Conservation (phyloP, 1,139 yeast genomes). For the Yamadazyma jaroonii region DNA sequence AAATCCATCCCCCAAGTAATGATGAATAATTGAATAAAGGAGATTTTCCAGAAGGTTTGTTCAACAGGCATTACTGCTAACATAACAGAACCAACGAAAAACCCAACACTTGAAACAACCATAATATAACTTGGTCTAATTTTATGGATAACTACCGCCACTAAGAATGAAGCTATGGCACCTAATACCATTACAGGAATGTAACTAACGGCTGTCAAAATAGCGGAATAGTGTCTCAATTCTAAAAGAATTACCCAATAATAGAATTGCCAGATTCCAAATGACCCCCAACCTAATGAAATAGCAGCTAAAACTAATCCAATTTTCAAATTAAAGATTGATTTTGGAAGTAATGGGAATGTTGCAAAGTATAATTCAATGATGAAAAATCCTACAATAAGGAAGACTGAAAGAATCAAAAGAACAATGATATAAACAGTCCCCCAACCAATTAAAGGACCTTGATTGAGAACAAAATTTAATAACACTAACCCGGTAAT, state of each 20-base stretch:
- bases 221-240: constrained; percentile 42
- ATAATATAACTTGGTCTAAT: constrained; percentile 45
- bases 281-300: constrained; percentile 57
- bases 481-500: constrained; percentile 46
- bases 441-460: constrained; percentile 52
- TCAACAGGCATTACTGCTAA: constrained; percentile 47
- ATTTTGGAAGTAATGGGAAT: constrained; percentile 46
- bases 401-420: constrained; percentile 37
- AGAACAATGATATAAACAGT: constrained; percentile 44
- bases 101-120: constrained; percentile 41
- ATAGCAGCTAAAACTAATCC: constrained; percentile 35
- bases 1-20: constrained; percentile 59
- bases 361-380: constrained; percentile 25
- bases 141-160: constrained; percentile 39
- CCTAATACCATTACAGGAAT: constrained; percentile 48
- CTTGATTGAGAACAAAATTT: constrained; percentile 55
- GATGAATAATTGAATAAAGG: constrained; percentile 47
- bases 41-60: constrained; percentile 44
- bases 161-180: constrained; percentile 41
- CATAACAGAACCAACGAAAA: constrained; percentile 47
- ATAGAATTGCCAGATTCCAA: constrained; percentile 51
- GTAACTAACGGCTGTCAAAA: constrained; percentile 43
- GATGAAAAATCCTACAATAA: constrained; percentile 30
- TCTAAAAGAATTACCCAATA: constrained; percentile 43
- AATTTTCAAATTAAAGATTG: constrained; percentile 35